Conservation (phyloP, 106 monocot species). For the Dendrobium officinale region DNA sequence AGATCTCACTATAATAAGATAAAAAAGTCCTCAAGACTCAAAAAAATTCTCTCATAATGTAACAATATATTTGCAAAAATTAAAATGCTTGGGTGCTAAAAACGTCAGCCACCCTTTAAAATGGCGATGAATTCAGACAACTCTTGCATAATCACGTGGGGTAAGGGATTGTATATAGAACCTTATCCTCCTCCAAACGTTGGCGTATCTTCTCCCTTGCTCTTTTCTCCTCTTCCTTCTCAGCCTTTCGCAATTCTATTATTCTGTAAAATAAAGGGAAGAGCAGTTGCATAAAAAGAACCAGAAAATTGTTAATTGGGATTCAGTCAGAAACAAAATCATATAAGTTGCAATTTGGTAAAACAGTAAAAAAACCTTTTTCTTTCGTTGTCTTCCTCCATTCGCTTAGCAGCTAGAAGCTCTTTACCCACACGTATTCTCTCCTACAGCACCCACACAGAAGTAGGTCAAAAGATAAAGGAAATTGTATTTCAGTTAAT, state of each 20-base stretch:
- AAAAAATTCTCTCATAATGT: neutral
- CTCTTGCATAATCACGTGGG: neutral
- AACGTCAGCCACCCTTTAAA: neutral
- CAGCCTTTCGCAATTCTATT: constrained; percentile 64
- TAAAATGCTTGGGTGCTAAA: neutral
- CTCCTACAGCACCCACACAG: constrained; percentile 38
- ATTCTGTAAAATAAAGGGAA: constrained; percentile 35
- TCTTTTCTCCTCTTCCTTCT: constrained; percentile 97
- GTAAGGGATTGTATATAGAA: constrained; percentile 3
- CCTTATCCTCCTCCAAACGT: constrained; percentile 92
- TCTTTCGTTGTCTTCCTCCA: constrained; percentile 95
- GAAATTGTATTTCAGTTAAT: neutral
- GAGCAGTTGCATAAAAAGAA: neutral
- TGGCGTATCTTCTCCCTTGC: constrained; percentile 96
- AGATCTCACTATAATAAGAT: neutral
- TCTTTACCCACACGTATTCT: constrained; percentile 94
- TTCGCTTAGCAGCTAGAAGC: constrained; percentile 85
- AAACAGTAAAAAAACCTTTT: constrained; percentile 52
- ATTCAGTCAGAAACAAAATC: neutral
- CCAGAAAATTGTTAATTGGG: neutral
- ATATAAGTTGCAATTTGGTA: neutral
- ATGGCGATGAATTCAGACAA: neutral
- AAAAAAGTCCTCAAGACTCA: neutral
- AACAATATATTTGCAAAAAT: neutral
- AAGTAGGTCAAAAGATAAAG: neutral